Evolutionary conservation across 306 rosid genomes (phyloP).

Genomic region (Cucurbita argyrosperma): DNA sequence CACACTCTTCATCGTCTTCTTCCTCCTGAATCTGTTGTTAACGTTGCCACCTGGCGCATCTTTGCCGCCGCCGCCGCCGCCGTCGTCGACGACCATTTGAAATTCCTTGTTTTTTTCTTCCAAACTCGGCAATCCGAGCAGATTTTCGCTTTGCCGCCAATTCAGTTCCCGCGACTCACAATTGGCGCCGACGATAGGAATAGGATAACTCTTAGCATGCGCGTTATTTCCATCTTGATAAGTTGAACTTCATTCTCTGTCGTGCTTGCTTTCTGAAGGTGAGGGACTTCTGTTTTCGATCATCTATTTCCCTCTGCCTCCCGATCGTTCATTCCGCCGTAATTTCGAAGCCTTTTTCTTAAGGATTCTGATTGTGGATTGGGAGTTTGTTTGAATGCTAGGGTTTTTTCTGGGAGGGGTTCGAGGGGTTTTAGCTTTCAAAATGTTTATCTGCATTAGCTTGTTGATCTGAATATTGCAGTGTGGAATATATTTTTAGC

Average conservation of each 20-base stretch:
- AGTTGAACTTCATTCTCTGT: slow-evolving; percentile 11
- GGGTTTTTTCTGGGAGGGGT: slow-evolving; percentile 22
- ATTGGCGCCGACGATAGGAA: slow-evolving; percentile 21
- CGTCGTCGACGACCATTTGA: background rate
- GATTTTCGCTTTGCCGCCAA: slow-evolving; percentile 23
- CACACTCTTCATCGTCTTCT: slow-evolving; percentile 24
- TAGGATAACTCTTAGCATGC: slow-evolving; percentile 11
- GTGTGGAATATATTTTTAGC: slow-evolving; percentile 14
- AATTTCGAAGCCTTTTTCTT: slow-evolving; percentile 15
- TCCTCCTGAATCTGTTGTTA: slow-evolving; percentile 28
- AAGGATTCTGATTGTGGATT: slow-evolving; percentile 38
- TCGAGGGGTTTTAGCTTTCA: slow-evolving; percentile 41
- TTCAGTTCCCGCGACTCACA: slow-evolving; percentile 27
- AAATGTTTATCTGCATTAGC: slow-evolving; percentile 22
- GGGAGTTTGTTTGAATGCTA: slow-evolving; percentile 17
- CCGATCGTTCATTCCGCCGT: slow-evolving; percentile 32
- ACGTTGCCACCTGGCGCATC: slow-evolving; percentile 32
- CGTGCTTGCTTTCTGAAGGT: slow-evolving; percentile 22
- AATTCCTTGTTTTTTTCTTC: background rate
- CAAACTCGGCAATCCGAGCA: slow-evolving; percentile 12
- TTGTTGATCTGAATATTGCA: slow-evolving; percentile 48
- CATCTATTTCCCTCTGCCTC: slow-evolving; percentile 8
- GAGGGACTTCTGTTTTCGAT: slow-evolving; percentile 22
- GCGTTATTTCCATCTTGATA: slow-evolving; percentile 17
- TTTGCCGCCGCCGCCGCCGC: slow-evolving; percentile 12